Base-by-base conservation (phyloP, 2,329 filamentous ascomycete species). In the Neurospora sp. region DNA sequence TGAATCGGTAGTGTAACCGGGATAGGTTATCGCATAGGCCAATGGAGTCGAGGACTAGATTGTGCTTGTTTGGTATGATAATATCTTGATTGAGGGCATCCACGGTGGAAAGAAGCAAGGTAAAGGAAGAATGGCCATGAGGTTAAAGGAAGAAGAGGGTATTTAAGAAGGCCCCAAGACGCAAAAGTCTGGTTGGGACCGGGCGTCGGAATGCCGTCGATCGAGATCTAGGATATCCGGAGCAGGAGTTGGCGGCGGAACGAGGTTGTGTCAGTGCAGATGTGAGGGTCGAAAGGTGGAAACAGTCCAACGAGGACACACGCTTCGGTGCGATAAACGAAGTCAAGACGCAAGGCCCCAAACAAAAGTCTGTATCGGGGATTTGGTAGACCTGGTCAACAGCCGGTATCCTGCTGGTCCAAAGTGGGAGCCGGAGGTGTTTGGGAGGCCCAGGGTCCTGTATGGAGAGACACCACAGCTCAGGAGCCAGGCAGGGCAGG, bases 321-420 rank as follows among this genome's bases (percentile, higher is more conserved):
- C 23, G 58, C 52, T 38, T 17, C 28, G 36, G 38, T 23, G 52
- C 67, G 67, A 69, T 70, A 68, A 43, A 70, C 66, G 67, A 70
- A 62, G 58, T 52, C 46, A 70, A 38, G 28, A 28, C 52, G 40
- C 39, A 66, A 70, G 28, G 67, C n/a, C 9, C 62, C 69, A 69
- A 72, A 72, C 72, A 68, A 69, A 69, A 33, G 62, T 67, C 67
- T 66, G 68, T 68, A 70, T 67, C 33, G 66, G 33, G 52, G n/a
- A 66, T 42, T 62, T 42, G 28, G 15, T 36, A 62, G 52, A 62
- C 15, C 23, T 62, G 52, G 28, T 36, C 28, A 62, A 62, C 52
- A 62, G 33, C 52, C 28, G 15, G 52, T 62, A 62, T 62, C 28
- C 52, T 62, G 28, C 28, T 62, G 52, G 52, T 62, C 52, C 15